Base-by-base conservation (phyloP, 2,329 filamentous ascomycete species). In the Zasmidium cellare region DNA sequence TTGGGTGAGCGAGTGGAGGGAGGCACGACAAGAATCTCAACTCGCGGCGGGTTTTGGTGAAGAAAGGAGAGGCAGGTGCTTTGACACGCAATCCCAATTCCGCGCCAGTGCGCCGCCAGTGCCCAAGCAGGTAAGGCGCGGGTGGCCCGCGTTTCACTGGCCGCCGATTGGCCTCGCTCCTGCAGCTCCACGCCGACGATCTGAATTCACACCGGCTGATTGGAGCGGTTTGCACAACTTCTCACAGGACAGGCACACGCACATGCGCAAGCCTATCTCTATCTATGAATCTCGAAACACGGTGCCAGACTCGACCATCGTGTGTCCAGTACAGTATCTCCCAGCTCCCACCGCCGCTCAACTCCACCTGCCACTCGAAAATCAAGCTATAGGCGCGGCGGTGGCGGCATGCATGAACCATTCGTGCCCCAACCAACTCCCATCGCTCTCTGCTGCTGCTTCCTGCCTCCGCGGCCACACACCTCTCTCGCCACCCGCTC, bases 11-110 rank as follows among this genome's bases (percentile, higher is more conserved):
- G n/a, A 41, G 50, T 44, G 50, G 46, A 53, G 50, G n/a, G 51
- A 57, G 50, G 44, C 25, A 53, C 55, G 46, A 53, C 55, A 53
- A 44, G 55, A 53, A 47, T 57, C 48, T 52, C n/a, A n/a, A n/a
- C n/a, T n/a, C 35, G 35, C 35, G 11, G 35, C 35, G 7, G n/a
- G 35, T 18, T n/a, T 41, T 31, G 24, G 20, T 47, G 25, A 44
- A 44, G 50, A 57, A 57, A 57, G 55, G 55, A 49, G 52, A 57
- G 55, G 55, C 48, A 46, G 50, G 55, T 28, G 31, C 55, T 57
- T 47, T 28, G 48, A 47, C 53, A 51, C 53, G 53, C 53, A 51
- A 55, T 55, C 53, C 48, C 23, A 19, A 22, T 31, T 52, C 18
- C 18, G 49, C 24, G 28, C 48, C 38, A 51, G 44, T 44, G 46